Percentiles rank a stretch among this genome's conserved stretches.
Evolutionary conservation across 306 rosid species (phyloP).

Genomic region (Trifolium subterraneum): DNA sequence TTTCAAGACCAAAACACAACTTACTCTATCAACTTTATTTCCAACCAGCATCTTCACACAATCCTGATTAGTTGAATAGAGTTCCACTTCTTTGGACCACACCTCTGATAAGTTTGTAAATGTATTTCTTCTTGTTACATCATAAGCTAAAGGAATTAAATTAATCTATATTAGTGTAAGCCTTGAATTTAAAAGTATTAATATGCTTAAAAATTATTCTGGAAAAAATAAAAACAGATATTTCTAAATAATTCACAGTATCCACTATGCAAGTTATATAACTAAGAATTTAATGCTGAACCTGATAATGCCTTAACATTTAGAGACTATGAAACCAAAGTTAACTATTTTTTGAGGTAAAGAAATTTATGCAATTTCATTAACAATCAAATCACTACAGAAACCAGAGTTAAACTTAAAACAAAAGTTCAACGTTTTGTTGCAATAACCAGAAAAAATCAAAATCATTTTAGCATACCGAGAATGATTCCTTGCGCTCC

Average conservation of each 20-base stretch:
- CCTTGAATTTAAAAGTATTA: not conserved
- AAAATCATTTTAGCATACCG: slow-evolving; percentile 58
- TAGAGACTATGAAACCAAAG: not conserved
- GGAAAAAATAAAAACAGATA: not conserved
- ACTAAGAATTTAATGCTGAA: not conserved
- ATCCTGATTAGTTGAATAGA: slow-evolving; percentile 79
- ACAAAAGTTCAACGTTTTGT: not conserved
- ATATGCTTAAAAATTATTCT: too few species aligned
- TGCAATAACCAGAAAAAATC: slow-evolving; percentile 15
- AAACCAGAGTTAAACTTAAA: not conserved
- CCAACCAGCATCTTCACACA: slow-evolving; percentile 95
- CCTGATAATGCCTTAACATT: not conserved
- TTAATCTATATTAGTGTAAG: not conserved
- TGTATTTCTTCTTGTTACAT: slow-evolving; percentile 88
- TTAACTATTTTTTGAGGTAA: not conserved
- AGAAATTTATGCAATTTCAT: too few species aligned
- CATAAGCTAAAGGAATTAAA: slow-evolving; percentile 63
- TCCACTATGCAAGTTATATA: not conserved
- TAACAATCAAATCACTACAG: not conserved
- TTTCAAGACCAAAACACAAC: slow-evolving; percentile 38
- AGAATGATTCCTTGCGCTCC: slow-evolving; percentile 97
- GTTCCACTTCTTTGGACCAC: slow-evolving; percentile 96
- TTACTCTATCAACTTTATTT: slow-evolving; percentile 93
- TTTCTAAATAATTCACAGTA: not conserved
- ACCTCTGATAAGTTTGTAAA: slow-evolving; percentile 81